phyloP scores from a whole-genome alignment of 805 yeast genomes.

The Cephaloascus albidus region DNA sequence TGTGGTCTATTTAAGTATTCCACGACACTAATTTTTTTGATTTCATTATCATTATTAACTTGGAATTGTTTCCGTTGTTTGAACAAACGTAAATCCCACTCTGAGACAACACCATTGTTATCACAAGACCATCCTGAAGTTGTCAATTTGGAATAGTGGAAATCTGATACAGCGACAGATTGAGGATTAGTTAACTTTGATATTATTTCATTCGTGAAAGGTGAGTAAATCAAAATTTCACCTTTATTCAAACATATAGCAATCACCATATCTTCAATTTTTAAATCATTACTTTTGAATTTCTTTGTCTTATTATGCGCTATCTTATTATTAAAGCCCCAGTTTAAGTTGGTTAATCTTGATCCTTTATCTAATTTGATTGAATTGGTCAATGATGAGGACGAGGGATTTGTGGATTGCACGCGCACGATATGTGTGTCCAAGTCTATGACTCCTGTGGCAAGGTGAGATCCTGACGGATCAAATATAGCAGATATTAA shows the following conservation, averaged over 20 bases:
- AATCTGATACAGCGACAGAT: slow-evolving; percentile 38
- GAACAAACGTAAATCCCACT: slow-evolving; percentile 49
- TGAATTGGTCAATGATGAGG: slow-evolving; percentile 33
- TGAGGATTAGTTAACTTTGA: slow-evolving; percentile 39
- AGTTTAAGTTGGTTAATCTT: slow-evolving; percentile 37
- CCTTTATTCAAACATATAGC: slow-evolving; percentile 65
- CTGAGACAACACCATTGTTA: slow-evolving; percentile 43
- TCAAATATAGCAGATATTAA: slow-evolving; percentile 45
- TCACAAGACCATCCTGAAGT: slow-evolving; percentile 53
- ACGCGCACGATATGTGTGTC: slow-evolving; percentile 66
- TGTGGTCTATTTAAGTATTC: slow-evolving; percentile 24
- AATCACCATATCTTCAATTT: slow-evolving; percentile 34
- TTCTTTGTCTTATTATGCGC: slow-evolving; percentile 7
- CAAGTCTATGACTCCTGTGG: slow-evolving; percentile 57
- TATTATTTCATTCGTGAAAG: slow-evolving; percentile 48
- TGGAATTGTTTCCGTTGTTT: slow-evolving; percentile 31
- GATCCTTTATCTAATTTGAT: slow-evolving; percentile 44
- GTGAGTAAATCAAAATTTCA: slow-evolving; percentile 55
- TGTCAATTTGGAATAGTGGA: slow-evolving; percentile 32
- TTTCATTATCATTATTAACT: slow-evolving; percentile 20
- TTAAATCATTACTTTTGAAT: slow-evolving; percentile 15
- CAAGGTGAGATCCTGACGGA: slow-evolving; percentile 49
- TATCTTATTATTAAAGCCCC: slow-evolving; percentile 29
- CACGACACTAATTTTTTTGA: slow-evolving; percentile 21
- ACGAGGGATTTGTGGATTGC: slow-evolving; percentile 37